A percentile compares a stretch with the other conserved stretches of the same genome.
Evolutionary conservation across 805 yeast species (phyloP).

Genomic region (Candida andamanensis): DNA sequence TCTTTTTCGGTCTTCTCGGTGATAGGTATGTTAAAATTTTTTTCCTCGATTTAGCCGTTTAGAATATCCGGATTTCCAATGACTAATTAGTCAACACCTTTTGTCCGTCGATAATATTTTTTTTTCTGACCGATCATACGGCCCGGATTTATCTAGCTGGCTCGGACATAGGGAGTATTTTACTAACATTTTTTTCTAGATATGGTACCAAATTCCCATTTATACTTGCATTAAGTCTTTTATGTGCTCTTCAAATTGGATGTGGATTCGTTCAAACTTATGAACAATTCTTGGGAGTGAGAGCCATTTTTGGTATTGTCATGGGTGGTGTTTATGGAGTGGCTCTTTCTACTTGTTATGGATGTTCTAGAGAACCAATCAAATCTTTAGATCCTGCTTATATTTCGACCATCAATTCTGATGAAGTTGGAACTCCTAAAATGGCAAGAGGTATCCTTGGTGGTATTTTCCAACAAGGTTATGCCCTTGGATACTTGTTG

Average conservation of each 20-base stretch:
- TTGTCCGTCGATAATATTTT: neutral
- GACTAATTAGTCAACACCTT: neutral
- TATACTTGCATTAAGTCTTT: slow-evolving; percentile 38
- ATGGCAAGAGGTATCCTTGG: slow-evolving; percentile 55
- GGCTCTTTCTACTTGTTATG: slow-evolving; percentile 43
- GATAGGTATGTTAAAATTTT: slow-evolving; percentile 36
- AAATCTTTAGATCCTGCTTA: slow-evolving; percentile 5
- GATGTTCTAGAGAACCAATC: slow-evolving; percentile 6
- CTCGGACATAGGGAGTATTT: neutral
- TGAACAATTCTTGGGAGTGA: slow-evolving; percentile 53
- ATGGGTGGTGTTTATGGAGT: slow-evolving; percentile 56
- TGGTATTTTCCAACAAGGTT: slow-evolving; percentile 78
- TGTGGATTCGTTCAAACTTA: slow-evolving; percentile 57
- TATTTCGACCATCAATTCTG: slow-evolving; percentile 7
- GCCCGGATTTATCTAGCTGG: too few species aligned
- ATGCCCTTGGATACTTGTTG: slow-evolving; percentile 62
- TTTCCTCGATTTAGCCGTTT: neutral
- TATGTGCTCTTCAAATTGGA: slow-evolving; percentile 55
- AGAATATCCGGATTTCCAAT: too few species aligned
- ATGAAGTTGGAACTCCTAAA: slow-evolving; percentile 23
- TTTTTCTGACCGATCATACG: too few species aligned
- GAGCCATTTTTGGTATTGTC: slow-evolving; percentile 56
- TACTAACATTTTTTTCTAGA: slow-evolving; percentile 6
- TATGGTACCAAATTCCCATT: slow-evolving; percentile 59
- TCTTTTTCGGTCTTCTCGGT: slow-evolving; percentile 54